Base-by-base conservation (phyloP, 106 monocot genomes). In the Dactylorhiza incarnata region DNA sequence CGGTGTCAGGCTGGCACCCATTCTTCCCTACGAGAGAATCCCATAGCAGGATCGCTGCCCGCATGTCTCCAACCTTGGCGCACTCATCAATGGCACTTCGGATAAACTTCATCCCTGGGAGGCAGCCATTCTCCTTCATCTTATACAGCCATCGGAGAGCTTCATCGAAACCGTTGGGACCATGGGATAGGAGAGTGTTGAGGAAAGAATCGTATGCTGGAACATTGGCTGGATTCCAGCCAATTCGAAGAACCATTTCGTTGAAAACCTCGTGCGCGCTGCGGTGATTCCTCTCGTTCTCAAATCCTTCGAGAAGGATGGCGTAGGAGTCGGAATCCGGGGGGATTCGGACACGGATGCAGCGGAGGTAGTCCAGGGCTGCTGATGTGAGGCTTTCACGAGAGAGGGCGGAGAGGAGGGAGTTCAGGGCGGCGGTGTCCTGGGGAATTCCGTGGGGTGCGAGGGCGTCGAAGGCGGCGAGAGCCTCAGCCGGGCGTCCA, bases 201-300 rank as follows among this genome's bases (percentile, higher is more conserved):
- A 95, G 84, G 73, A 92, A 95, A 0, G 92, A 90, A 62, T 95
- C 92, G 17, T 85, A 95, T 3, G 95, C 92, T 0, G 86, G 83
- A 6, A 86, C 72, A 51, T 92, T 86, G 20, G 29, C 17, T 7
- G 86, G 88, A 17, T 85, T 81, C 86, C 87, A 92, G 1, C 92
- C 89, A 11, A 89, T 11, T 6, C 16, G 1, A 5, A 22, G 47
- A 17, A 85, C 65, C 95, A 95, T 92, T 14, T 95, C 95, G 15
- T 75, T 80, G 45, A 92, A 86, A 54, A 81, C 77, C 61, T 79
- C 76, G 15, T 77, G 81, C 0, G 92, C 88, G 29, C 16, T 24
- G 1, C 66, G 45, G 15, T 46, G 19, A 24, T 92, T 86, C 5
- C 65, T 75, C 45, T 85, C 88, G 62, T 85, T 82, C 83, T 95